These are phyloP conservation scores for Rhizopogon roseolus DNA, from an alignment of 768 basidiomycete genomes.

Conservation along the genomic window DNA sequence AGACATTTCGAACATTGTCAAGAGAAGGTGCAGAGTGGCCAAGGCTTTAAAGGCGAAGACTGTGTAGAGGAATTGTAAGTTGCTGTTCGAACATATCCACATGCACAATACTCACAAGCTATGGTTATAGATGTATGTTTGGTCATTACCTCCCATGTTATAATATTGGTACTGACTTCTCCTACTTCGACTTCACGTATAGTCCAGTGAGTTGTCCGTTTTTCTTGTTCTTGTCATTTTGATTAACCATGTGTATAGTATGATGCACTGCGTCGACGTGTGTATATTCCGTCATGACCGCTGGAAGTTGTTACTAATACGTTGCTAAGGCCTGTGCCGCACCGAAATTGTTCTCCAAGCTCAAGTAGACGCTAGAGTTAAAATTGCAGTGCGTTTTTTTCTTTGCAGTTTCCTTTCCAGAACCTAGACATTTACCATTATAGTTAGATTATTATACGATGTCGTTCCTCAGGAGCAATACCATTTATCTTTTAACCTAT, in stretches of 20 bases:
- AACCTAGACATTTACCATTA: not conserved
- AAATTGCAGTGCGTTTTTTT: not conserved
- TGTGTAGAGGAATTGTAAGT: conserved; percentile 88
- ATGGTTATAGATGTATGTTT: conserved; percentile 19
- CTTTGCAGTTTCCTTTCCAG: too few species aligned
- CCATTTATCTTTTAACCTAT: not conserved
- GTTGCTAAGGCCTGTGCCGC: conserved; percentile 46
- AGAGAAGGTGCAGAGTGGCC: conserved; percentile 76
- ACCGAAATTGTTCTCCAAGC: conserved; percentile 80
- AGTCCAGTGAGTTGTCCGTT: conserved; percentile 62
- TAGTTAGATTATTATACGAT: not conserved
- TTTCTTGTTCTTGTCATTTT: not conserved
- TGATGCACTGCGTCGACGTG: conserved; percentile 94
- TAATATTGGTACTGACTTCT: conserved; percentile 14
- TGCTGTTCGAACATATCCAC: not conserved
- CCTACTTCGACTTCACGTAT: conserved; percentile 12
- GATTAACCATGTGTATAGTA: conserved; percentile 34
- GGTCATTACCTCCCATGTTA: not conserved
- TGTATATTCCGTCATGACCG: conserved; percentile 21
- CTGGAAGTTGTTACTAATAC: conserved; percentile 2
- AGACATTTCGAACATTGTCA: conserved; percentile 90
- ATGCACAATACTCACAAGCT: not conserved
- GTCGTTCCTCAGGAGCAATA: not conserved
- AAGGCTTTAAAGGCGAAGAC: conserved; percentile 88
- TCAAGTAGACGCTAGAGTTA: conserved; percentile 28